Percentiles rank a stretch among this genome's conserved stretches.
These are phyloP conservation scores for Candida taoyuanica DNA, from an alignment of 805 yeast genomes.

Conservation along the genomic window DNA sequence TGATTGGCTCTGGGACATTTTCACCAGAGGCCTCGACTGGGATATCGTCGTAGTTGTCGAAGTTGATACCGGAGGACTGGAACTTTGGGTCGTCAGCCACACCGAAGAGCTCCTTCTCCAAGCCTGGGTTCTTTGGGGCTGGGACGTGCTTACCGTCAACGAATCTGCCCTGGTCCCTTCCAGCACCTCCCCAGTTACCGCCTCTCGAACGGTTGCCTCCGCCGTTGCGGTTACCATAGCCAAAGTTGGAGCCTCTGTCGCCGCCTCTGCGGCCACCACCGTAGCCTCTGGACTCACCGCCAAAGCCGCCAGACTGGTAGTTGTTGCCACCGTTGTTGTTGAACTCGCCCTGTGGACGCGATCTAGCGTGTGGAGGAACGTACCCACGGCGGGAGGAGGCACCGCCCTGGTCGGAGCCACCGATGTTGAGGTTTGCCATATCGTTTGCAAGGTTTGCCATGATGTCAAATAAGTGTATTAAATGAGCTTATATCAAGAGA, in stretches of 20 bases:
- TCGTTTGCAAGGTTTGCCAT: slow-evolving; percentile 56
- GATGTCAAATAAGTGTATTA: no score
- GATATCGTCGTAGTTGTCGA: slow-evolving; percentile 96
- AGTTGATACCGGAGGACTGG: slow-evolving; percentile 96
- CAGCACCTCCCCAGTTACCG: slow-evolving; percentile 25
- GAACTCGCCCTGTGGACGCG: slow-evolving; percentile 25
- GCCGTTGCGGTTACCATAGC: slow-evolving; percentile 11
- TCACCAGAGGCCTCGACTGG: slow-evolving; percentile 98
- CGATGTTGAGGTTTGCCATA: slow-evolving; percentile 51
- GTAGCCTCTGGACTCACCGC: slow-evolving; percentile 10
- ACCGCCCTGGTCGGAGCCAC: slow-evolving; percentile 22
- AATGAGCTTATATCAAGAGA: no score
- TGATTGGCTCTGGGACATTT: slow-evolving; percentile 89
- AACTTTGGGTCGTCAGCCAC: slow-evolving; percentile 56
- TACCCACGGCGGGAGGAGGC: slow-evolving; percentile 35
- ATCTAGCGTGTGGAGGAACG: slow-evolving; percentile 53
- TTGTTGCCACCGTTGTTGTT: slow-evolving; percentile 4
- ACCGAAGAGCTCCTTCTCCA: slow-evolving; percentile 85
- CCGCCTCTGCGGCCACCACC: slow-evolving; percentile 15
- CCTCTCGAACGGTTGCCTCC: slow-evolving; percentile 23
- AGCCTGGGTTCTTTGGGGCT: slow-evolving; percentile 60
- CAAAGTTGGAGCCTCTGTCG: slow-evolving; percentile 6
- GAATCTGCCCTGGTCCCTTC: slow-evolving; percentile 68
- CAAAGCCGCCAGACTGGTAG: slow-evolving; percentile 8
- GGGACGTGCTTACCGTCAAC: slow-evolving; percentile 86